Percentiles rank a stretch among this genome's conserved stretches.
Evolutionary conservation across 176 grass and related monocot species (phyloP).

Genomic region (Oryza officinalis): DNA sequence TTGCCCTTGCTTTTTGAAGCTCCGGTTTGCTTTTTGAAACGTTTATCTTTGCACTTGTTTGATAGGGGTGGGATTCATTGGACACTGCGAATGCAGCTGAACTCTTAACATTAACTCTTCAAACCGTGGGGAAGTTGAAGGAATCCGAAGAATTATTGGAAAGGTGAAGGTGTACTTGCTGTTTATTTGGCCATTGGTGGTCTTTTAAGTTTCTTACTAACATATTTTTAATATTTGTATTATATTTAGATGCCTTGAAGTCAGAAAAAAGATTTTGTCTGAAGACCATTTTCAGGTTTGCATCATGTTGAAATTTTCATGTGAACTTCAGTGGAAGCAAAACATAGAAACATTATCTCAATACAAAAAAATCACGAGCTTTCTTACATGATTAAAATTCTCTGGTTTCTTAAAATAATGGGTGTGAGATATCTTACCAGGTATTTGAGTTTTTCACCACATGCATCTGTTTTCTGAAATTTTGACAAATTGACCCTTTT

Average conservation of each 20-base stretch:
- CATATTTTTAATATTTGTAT: slow-evolving; percentile 38
- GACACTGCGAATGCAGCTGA: slow-evolving; percentile 65
- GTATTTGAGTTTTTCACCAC: background rate
- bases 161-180: slow-evolving; percentile 46
- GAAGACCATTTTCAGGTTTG: slow-evolving; percentile 76
- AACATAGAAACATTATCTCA: slow-evolving; percentile 3
- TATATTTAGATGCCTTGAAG: slow-evolving; percentile 68
- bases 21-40: too few relatives aligned
- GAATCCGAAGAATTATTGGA: slow-evolving; percentile 89
- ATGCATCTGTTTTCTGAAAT: too few relatives aligned
- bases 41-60: slow-evolving; percentile 30
- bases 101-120: slow-evolving; percentile 61
- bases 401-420: background rate
- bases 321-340: slow-evolving; percentile 1
- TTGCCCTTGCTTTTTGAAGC: too few relatives aligned
- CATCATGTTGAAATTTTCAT: background rate
- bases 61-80: slow-evolving; percentile 87
- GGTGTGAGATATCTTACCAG: background rate
- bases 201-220: background rate
- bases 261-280: slow-evolving; percentile 59
- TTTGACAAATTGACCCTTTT: too few relatives aligned
- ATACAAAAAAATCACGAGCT: background rate
- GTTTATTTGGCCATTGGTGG: background rate
- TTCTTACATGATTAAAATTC: background rate
- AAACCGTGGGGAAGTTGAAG: slow-evolving; percentile 55